Conservation (phyloP, 2,329 filamentous ascomycete species). For the Aaosphaeria pasadenensis region DNA sequence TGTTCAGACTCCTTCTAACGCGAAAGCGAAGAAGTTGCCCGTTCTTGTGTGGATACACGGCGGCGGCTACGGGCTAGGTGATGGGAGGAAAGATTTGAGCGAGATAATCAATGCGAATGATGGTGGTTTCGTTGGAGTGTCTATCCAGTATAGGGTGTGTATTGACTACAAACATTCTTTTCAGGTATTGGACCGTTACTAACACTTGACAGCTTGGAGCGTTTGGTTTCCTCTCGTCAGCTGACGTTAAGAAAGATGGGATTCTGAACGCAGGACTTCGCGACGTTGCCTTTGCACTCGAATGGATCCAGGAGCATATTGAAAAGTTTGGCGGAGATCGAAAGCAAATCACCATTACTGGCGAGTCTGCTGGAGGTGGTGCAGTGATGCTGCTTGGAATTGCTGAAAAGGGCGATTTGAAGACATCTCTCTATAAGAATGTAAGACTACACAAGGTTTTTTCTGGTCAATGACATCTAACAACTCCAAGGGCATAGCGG, state of each 20-base stretch:
- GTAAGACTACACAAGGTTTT: conserved; percentile 12
- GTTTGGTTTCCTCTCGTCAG: conserved; percentile 43
- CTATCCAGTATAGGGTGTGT: conserved; percentile 50
- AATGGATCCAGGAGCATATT: conserved; percentile 53
- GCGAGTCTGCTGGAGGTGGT: conserved; percentile 38
- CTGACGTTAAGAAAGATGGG: conserved; percentile 36
- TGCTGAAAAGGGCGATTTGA: conserved; percentile 30
- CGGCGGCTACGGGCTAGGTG: conserved; percentile 37
- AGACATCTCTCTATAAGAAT: conserved; percentile 34
- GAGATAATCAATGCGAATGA: conserved; percentile 46
- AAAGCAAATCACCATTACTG: conserved; percentile 30
- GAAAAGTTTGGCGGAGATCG: conserved; percentile 23
- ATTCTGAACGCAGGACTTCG: conserved; percentile 39
- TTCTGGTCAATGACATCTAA: neutral
- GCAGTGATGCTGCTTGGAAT: conserved; percentile 39
- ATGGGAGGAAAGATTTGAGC: conserved; percentile 38
- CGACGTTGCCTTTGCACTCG: conserved; percentile 50
- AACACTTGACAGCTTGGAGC: conserved; percentile 36
- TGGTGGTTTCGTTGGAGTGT: conserved; percentile 47
- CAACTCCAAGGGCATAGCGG: conserved; percentile 20
- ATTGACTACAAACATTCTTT: neutral
- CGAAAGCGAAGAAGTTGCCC: conserved; percentile 19
- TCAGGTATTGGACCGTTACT: conserved; percentile 38
- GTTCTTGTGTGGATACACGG: conserved; percentile 31
- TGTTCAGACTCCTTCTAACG: conserved; percentile 27